These are phyloP conservation scores for Fusarium mexicanum DNA, from an alignment of 2,329 filamentous ascomycete species.

Conservation along the genomic window DNA sequence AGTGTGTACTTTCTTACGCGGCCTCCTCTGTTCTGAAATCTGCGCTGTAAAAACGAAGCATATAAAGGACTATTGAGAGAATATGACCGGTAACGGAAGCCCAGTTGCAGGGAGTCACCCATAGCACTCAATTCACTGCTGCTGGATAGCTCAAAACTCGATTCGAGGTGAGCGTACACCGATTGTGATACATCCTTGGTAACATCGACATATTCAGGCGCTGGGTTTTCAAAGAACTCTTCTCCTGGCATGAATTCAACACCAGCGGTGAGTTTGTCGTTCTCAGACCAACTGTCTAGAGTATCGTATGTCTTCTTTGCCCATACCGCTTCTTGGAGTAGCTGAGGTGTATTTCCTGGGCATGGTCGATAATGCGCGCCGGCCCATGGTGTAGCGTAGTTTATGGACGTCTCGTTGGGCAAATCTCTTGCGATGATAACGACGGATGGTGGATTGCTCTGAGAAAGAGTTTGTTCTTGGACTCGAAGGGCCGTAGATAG, in stretches of 20 bases:
- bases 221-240: neutral
- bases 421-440: neutral
- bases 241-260: neutral
- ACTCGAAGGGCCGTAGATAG: neutral
- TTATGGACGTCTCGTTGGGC: neutral
- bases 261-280: neutral
- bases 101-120: neutral
- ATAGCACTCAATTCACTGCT: neutral
- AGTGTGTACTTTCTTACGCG: neutral
- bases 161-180: neutral
- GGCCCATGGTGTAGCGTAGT: slow-evolving; percentile 9
- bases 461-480: neutral
- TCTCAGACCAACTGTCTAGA: neutral
- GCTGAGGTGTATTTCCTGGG: neutral
- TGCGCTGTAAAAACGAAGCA: neutral
- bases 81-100: neutral
- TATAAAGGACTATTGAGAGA: neutral
- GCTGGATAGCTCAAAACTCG: neutral
- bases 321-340: neutral
- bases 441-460: neutral
- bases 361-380: slow-evolving; percentile 6
- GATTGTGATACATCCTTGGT: neutral
- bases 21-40: neutral
- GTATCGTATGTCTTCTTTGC: neutral
- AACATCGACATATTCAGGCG: neutral